Evolutionary conservation across 2,329 filamentous ascomycete species (phyloP).

Genomic region (Trichocomaceae sp.): DNA sequence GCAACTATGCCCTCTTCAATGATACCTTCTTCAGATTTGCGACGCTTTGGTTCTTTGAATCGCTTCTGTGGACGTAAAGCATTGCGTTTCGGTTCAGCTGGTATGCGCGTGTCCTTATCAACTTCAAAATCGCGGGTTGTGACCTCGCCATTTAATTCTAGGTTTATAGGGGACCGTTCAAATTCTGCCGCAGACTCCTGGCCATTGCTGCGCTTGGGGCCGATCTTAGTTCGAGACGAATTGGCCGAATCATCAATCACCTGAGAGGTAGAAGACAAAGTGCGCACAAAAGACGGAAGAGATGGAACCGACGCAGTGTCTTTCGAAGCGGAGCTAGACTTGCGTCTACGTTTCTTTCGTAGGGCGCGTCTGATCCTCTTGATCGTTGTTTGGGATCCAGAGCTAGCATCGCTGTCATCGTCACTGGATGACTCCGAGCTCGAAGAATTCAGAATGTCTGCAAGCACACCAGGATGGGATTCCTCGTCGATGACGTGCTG

Average conservation of each 20-base stretch:
- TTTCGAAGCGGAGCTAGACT: slow-evolving; percentile 64
- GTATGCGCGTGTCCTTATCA: slow-evolving; percentile 11
- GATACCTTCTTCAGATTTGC: slow-evolving; percentile 6
- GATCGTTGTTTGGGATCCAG: slow-evolving; percentile 60
- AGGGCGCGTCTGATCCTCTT: slow-evolving; percentile 67
- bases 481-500: slow-evolving; percentile 86
- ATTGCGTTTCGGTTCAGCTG: slow-evolving; percentile 20
- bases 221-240: slow-evolving; percentile 31
- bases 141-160: slow-evolving; percentile 13
- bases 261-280: slow-evolving; percentile 31
- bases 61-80: slow-evolving; percentile 18
- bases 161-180: slow-evolving; percentile 21
- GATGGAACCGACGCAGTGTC: slow-evolving; percentile 49
- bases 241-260: slow-evolving; percentile 12
- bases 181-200: slow-evolving; percentile 49
- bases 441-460: slow-evolving; percentile 66
- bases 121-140: slow-evolving; percentile 44
- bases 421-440: slow-evolving; percentile 43
- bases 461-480: slow-evolving; percentile 70
- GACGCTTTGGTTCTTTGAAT: slow-evolving; percentile 21
- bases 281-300: slow-evolving; percentile 31
- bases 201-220: slow-evolving; percentile 34
- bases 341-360: slow-evolving; percentile 60
- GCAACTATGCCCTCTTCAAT: slow-evolving; percentile 4
- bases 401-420: slow-evolving; percentile 57